phyloP scores from a whole-genome alignment of 352 stramenopile genomes.

The Elongisporangium senticosum region DNA sequence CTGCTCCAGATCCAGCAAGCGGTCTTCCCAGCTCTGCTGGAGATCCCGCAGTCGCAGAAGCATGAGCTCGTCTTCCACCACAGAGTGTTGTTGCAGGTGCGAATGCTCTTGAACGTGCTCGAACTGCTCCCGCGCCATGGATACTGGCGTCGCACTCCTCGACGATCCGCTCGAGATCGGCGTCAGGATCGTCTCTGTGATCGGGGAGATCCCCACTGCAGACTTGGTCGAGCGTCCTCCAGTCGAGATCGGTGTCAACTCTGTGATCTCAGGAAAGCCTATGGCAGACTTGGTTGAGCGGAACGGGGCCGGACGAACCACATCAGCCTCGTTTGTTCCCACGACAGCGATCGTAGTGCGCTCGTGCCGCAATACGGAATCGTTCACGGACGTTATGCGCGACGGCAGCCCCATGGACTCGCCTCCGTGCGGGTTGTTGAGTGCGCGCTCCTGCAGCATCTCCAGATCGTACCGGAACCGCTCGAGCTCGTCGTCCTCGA shows the following conservation, averaged over 20 bases:
- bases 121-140: neutral
- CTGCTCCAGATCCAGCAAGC: constrained; percentile 53
- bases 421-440: constrained; percentile 22
- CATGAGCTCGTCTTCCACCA: constrained; percentile 36
- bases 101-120: neutral
- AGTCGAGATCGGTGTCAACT: no score
- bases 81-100: neutral
- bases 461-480: constrained; percentile 69
- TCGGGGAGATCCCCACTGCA: neutral
- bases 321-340: neutral
- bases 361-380: neutral
- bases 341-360: neutral
- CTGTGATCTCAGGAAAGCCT: no score
- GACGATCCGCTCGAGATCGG: neutral
- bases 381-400: neutral
- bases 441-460: constrained; percentile 61
- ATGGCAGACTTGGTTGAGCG: neutral
- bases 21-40: constrained; percentile 52
- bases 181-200: neutral
- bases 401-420: constrained; percentile 1
- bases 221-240: no score
- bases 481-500: constrained; percentile 69
- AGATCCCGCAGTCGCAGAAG: constrained; percentile 46
- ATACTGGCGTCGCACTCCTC: neutral
- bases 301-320: neutral